Conservation (phyloP, 495 filamentous ascomycete genomes). For the Darksidea phi region DNA sequence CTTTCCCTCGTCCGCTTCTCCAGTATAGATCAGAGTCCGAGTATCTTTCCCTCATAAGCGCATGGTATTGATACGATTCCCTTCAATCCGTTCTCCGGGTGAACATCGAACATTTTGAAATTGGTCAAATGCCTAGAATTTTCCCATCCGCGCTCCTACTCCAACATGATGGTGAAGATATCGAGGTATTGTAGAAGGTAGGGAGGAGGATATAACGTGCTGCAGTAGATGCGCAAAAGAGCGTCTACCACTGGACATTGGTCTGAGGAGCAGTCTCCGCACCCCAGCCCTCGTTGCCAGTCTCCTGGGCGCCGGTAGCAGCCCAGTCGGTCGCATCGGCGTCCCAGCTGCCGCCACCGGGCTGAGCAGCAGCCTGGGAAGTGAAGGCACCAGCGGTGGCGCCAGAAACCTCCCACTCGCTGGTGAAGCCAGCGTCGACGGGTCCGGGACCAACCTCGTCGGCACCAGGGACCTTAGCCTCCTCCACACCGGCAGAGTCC, state of each 20-base stretch:
- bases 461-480: constrained; percentile 63
- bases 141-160: constrained; percentile 18
- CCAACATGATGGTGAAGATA: constrained; percentile 3
- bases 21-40: constrained; percentile 49
- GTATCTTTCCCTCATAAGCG: constrained; percentile 99
- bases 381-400: constrained; percentile 61
- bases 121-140: constrained; percentile 4
- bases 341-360: constrained; percentile 69
- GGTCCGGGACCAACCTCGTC: constrained; percentile 82
- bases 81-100: constrained; percentile 14
- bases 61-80: constrained; percentile 54
- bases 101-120: background rate
- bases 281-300: constrained; percentile 65
- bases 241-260: constrained; percentile 58
- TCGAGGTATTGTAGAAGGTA: background rate
- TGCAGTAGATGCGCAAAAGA: background rate
- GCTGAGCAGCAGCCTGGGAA: constrained; percentile 57
- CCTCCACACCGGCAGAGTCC: constrained; percentile 56
- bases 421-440: constrained; percentile 75
- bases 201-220: background rate
- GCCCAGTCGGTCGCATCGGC: constrained; percentile 73
- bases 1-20: constrained; percentile 73
- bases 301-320: constrained; percentile 48
- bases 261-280: constrained; percentile 52
- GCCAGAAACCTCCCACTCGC: constrained; percentile 72